These are phyloP conservation scores for Acer campestre DNA, from an alignment of 345 rosid species.

Conservation along the genomic window DNA sequence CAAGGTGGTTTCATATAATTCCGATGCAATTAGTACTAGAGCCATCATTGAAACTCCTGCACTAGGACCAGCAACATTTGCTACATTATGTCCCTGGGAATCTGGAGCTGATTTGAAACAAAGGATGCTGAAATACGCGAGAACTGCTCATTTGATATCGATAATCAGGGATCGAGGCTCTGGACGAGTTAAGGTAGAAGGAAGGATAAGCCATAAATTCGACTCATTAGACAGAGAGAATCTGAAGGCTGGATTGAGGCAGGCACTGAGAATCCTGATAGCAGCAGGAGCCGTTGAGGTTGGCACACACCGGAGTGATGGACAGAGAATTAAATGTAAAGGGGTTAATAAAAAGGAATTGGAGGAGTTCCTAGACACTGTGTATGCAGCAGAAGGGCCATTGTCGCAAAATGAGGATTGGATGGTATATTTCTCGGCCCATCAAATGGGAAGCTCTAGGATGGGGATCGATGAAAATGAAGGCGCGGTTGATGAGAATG, in stretches of 20 bases:
- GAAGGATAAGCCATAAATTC: conserved; percentile 37
- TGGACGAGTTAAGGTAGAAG: conserved; percentile 50
- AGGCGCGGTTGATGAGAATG: conserved; percentile 57
- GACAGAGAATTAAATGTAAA: conserved; percentile 47
- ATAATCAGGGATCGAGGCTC: conserved; percentile 54
- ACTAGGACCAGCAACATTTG: conserved; percentile 47
- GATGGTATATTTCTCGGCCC: conserved; percentile 48
- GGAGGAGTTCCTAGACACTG: conserved; percentile 49
- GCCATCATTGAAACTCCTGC: conserved; percentile 66
- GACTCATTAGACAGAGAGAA: conserved; percentile 43
- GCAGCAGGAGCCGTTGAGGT: conserved; percentile 76
- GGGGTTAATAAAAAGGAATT: conserved; percentile 40
- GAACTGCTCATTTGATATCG: conserved; percentile 54
- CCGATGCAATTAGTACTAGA: conserved; percentile 22
- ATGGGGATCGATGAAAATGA: conserved; percentile 51
- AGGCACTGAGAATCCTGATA: conserved; percentile 51
- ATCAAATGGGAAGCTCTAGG: conserved; percentile 74
- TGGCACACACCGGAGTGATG: conserved; percentile 63
- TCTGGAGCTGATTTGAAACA: conserved; percentile 54
- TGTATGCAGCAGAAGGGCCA: conserved; percentile 37
- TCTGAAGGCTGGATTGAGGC: conserved; percentile 48
- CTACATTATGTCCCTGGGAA: conserved; percentile 49
- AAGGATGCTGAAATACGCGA: conserved; percentile 50
- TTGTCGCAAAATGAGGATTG: conserved; percentile 39
- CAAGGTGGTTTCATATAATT: conserved; percentile 40